A percentile compares a stretch with the other conserved stretches of the same genome.
Conservation (phyloP, 345 rosid genomes). For the Viola odorata region DNA sequence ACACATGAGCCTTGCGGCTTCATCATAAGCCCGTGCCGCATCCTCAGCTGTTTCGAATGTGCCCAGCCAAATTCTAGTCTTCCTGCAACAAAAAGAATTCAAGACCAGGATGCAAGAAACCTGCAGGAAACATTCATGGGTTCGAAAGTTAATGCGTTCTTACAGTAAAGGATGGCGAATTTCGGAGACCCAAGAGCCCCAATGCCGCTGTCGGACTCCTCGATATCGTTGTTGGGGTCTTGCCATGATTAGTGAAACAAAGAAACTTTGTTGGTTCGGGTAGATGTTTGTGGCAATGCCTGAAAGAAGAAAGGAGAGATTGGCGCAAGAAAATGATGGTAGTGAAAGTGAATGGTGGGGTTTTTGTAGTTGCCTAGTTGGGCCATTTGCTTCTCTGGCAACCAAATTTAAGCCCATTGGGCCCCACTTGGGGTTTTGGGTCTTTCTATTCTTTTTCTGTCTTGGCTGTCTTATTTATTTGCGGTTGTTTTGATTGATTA, state of each 20-base stretch:
- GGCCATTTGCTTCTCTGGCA: conserved; percentile 51
- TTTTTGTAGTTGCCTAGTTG: conserved; percentile 62
- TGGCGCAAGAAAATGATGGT: conserved; percentile 4
- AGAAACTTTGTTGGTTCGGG: conserved; percentile 4
- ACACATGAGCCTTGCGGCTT: conserved; percentile 97
- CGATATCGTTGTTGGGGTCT: conserved; percentile 94
- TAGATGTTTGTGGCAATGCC: conserved; percentile 45
- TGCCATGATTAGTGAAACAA: conserved; percentile 43
- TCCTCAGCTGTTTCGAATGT: conserved; percentile 97
- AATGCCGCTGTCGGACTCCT: conserved; percentile 96
- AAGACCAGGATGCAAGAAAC: neutral
- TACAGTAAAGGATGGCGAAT: conserved; percentile 95
- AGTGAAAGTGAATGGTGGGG: conserved; percentile 21
- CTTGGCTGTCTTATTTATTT: conserved; percentile 34
- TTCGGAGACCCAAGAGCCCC: conserved; percentile 99
- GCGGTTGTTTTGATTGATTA: conserved; percentile 31
- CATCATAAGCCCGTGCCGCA: conserved; percentile 93
- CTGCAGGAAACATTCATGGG: neutral
- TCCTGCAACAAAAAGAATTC: conserved; percentile 45
- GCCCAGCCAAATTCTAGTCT: conserved; percentile 95
- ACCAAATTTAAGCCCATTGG: conserved; percentile 44
- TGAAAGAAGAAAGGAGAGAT: conserved; percentile 11
- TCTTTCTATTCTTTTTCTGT: conserved; percentile 4
- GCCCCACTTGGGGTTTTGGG: conserved; percentile 37
- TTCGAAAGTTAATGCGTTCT: conserved; percentile 8